Evolutionary conservation across 2,329 filamentous ascomycete species (phyloP).

Genomic region (Teratosphaeria pseudoeucalypti): DNA sequence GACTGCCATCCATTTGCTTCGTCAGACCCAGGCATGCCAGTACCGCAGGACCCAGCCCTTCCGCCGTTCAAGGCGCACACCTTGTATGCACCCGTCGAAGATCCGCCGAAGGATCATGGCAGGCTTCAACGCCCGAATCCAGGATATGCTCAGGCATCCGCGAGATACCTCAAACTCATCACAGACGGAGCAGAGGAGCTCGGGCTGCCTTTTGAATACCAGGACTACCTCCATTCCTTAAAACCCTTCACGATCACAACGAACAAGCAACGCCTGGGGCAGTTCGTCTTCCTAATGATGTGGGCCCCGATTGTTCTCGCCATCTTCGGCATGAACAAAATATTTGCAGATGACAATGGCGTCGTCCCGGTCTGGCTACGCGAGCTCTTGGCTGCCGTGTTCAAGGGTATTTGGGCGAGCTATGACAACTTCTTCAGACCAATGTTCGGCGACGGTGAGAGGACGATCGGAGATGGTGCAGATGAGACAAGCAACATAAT

Average conservation of each 20-base stretch:
- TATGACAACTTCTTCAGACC: slow-evolving; percentile 56
- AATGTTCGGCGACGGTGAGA: slow-evolving; percentile 80
- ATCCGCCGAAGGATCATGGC: slow-evolving; percentile 23
- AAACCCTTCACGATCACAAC: slow-evolving; percentile 62
- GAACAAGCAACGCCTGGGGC: slow-evolving; percentile 55
- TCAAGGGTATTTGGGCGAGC: slow-evolving; percentile 49
- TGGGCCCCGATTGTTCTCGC: slow-evolving; percentile 51
- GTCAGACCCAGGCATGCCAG: slow-evolving; percentile 38
- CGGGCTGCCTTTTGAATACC: slow-evolving; percentile 68
- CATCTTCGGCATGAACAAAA: slow-evolving; percentile 38
- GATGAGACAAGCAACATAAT: slow-evolving; percentile 4
- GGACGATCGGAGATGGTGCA: slow-evolving; percentile 34
- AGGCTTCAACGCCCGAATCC: slow-evolving; percentile 52
- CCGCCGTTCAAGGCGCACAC: slow-evolving; percentile 73
- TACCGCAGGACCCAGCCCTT: slow-evolving; percentile 55
- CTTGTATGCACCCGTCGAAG: slow-evolving; percentile 55
- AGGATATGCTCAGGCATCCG: slow-evolving; percentile 69
- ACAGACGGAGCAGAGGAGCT: slow-evolving; percentile 70
- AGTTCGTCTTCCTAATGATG: slow-evolving; percentile 48
- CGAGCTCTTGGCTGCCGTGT: slow-evolving; percentile 40
- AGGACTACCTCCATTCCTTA: slow-evolving; percentile 58
- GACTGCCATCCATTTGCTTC: slow-evolving; percentile 62
- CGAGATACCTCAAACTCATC: slow-evolving; percentile 73
- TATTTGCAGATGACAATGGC: slow-evolving; percentile 57
- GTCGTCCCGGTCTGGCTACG: slow-evolving; percentile 58